Evolutionary conservation across 2,329 filamentous ascomycete genomes (phyloP), one percentile per base, ranked within the genome.

Genomic region (Cladophialophora yegresii): DNA sequence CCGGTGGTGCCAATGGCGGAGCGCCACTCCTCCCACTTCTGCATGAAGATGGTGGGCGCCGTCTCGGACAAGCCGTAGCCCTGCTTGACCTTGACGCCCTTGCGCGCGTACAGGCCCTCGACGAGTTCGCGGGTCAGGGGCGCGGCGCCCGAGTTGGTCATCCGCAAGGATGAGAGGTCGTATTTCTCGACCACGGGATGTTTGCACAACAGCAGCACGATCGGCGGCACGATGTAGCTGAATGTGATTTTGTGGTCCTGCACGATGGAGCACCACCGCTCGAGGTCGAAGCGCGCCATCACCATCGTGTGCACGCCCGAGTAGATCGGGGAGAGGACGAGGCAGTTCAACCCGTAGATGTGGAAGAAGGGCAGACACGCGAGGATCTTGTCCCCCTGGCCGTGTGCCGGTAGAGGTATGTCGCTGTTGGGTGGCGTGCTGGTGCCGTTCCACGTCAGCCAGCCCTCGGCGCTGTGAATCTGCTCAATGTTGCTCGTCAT

Each of bases 1-100:
- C 93, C 93, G 0, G 93, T 90, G 0, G 89, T 89, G 22, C 92
- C 93, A 70, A 93, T 87, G 54, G 85, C 86, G 56, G 83, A 86
- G 67, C 86, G 80, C 91, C 92, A 97, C 70, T 91, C 88, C 40
- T 86, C 84, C 81, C 90, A 88, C 7, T 83, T 79, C 76, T 92
- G 91, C 9, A 86, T 85, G 71, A 92, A 88, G 0, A 91, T 90
- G 0, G 87, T 89, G 0, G 93, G 92, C 28, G 88, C 88, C 13
- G 92, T 96, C 79, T 98, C 93, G 4, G 88, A 92, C 4, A 98
- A 83, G 0, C 93, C 93, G 73, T 96, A 98, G 20, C 91, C 93
- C 78, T 98, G 93, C 81, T 96, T 97, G 66, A 96, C 87, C 1
- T 89, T 88, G 22, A 96, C 82, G 58, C 87, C 87, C 64, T 95